These are phyloP conservation scores for Pichia sporocuriosa DNA, from an alignment of 805 yeast genomes.

Conservation along the genomic window DNA sequence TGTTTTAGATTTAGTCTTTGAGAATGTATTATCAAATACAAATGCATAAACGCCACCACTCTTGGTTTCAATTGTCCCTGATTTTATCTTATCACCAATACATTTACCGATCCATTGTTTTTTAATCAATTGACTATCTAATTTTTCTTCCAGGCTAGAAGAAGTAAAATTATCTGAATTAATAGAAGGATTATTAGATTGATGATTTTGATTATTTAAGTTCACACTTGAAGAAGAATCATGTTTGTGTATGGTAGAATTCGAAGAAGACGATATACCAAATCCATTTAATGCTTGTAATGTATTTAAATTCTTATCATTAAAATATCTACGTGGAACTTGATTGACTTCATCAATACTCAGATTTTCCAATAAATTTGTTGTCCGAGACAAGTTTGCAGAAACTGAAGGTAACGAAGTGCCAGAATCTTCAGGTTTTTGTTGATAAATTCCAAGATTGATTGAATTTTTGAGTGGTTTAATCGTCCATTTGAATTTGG, in stretches of 20 bases:
- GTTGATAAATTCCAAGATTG: conserved; percentile 29
- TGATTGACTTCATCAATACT: conserved; percentile 27
- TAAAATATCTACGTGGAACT: conserved; percentile 26
- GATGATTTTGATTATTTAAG: too few species aligned
- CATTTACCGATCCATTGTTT: conserved; percentile 52
- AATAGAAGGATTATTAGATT: too few species aligned
- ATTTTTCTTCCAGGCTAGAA: conserved; percentile 43
- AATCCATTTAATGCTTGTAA: background rate
- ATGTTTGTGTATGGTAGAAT: background rate
- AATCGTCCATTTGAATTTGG: conserved; percentile 68
- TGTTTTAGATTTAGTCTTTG: conserved; percentile 78
- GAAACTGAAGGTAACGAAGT: background rate
- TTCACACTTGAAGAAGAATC: background rate
- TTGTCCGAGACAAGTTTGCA: conserved; percentile 12
- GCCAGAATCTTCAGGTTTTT: conserved; percentile 13
- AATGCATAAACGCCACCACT: conserved; percentile 76
- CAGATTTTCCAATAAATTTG: conserved; percentile 15
- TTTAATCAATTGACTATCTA: conserved; percentile 45
- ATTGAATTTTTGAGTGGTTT: conserved; percentile 69
- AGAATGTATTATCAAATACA: conserved; percentile 86
- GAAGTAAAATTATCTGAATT: conserved; percentile 9
- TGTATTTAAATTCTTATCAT: background rate
- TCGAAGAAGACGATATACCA: background rate
- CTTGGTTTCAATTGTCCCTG: conserved; percentile 53
- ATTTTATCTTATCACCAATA: conserved; percentile 52